phyloP scores from a whole-genome alignment of 106 monocot genomes.

The Posidonia australis region DNA sequence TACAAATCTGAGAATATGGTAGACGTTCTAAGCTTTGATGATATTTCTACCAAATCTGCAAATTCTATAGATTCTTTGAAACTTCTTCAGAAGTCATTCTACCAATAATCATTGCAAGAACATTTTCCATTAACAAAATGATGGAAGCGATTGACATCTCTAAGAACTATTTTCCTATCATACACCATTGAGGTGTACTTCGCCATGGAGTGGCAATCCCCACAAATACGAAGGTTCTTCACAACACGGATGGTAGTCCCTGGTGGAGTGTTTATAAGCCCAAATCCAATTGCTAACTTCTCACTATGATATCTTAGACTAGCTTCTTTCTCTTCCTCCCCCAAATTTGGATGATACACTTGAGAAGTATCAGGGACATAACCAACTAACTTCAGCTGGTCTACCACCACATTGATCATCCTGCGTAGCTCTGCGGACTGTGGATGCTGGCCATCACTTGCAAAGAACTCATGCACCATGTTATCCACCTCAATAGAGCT shows the following conservation, averaged over 20 bases:
- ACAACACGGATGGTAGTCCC: conserved; percentile 49
- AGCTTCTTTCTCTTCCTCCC: conserved; percentile 54
- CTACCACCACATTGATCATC: conserved; percentile 52
- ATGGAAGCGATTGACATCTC: conserved; percentile 73
- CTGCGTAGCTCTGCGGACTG: conserved; percentile 26
- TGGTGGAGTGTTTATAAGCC: conserved; percentile 50
- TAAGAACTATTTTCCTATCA: conserved; percentile 44
- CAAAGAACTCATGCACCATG: conserved; percentile 69
- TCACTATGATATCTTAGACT: conserved; percentile 74
- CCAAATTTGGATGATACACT: conserved; percentile 42
- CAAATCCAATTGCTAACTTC: conserved; percentile 78
- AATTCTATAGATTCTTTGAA: too few relatives aligned
- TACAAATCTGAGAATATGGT: too few relatives aligned
- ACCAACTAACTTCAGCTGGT: conserved; percentile 39
- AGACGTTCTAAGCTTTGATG: too few relatives aligned
- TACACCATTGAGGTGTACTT: conserved; percentile 51
- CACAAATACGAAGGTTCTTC: conserved; percentile 67
- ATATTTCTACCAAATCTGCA: too few relatives aligned
- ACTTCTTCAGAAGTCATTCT: neutral
- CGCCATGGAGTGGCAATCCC: conserved; percentile 59
- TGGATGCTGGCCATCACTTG: conserved; percentile 51
- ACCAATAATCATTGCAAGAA: conserved; percentile 75
- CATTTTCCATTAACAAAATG: conserved; percentile 51
- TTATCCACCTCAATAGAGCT: conserved; percentile 60
- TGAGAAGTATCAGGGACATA: conserved; percentile 48